Evolutionary conservation across 768 basidiomycete genomes (phyloP).

Genomic region (Zangia roseola): DNA sequence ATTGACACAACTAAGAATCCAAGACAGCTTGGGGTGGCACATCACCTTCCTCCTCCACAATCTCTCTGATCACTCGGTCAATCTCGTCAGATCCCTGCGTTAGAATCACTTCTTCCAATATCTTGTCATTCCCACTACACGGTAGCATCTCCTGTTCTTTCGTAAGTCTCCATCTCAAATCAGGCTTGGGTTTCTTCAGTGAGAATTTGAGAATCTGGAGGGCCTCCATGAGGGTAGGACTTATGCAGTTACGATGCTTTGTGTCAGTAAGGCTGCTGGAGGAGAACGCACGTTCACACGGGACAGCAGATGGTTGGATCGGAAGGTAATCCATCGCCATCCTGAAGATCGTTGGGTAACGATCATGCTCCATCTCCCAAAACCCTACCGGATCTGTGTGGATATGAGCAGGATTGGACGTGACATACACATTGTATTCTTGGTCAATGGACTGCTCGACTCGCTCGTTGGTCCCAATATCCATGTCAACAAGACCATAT

Average conservation of each 20-base stretch:
- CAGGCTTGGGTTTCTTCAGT: too few species aligned
- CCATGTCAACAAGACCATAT: neutral
- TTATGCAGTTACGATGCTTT: neutral
- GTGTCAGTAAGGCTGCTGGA: neutral
- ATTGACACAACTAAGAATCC: too few species aligned
- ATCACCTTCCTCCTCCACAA: too few species aligned
- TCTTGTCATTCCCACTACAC: too few species aligned
- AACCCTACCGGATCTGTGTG: neutral
- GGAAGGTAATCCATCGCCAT: slow-evolving; percentile 29
- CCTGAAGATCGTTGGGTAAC: slow-evolving; percentile 16
- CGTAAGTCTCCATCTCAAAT: too few species aligned
- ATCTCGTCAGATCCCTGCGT: too few species aligned
- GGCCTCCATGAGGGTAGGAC: too few species aligned
- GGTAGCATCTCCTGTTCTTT: too few species aligned
- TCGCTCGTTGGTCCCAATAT: neutral
- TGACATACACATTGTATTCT: slow-evolving; percentile 3
- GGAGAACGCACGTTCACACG: neutral
- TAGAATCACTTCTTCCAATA: too few species aligned
- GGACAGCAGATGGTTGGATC: slow-evolving; percentile 14
- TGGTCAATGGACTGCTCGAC: neutral
- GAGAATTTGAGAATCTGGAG: too few species aligned
- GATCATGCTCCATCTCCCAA: neutral
- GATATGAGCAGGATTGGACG: neutral
- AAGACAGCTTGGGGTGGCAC: too few species aligned
- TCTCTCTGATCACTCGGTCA: too few species aligned